Evolutionary conservation across 805 yeast species (phyloP).

Genomic region (Vanderwaltozyma polyspora): DNA sequence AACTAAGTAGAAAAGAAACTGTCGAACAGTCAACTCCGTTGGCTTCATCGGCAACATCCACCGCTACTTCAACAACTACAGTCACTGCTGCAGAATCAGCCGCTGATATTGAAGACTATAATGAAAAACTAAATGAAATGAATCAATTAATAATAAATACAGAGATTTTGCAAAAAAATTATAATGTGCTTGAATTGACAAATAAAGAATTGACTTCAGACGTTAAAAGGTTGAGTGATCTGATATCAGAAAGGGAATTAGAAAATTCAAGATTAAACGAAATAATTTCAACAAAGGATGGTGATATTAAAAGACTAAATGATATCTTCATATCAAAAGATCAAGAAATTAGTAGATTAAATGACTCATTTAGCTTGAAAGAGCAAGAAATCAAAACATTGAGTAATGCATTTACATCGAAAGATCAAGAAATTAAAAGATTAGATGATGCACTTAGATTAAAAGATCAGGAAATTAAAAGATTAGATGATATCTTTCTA

Average conservation of each 20-base stretch:
- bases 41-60: not conserved
- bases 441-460: not conserved
- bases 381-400: not conserved
- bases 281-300: not conserved
- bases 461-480: not conserved
- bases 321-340: no score
- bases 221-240: not conserved
- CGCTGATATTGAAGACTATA: no score
- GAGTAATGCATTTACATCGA: not conserved
- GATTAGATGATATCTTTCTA: not conserved
- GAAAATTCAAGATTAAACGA: not conserved
- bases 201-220: not conserved
- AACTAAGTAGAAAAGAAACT: not conserved
- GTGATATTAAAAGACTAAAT: no score
- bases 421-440: not conserved
- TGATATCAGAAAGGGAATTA: not conserved
- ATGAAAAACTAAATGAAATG: not conserved
- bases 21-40: not conserved
- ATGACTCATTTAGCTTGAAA: not conserved
- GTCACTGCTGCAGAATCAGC: not conserved
- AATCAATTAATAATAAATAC: not conserved
- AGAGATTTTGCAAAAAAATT: not conserved
- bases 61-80: not conserved
- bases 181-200: not conserved
- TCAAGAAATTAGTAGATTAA: no score